Base-by-base conservation (phyloP, 2,329 filamentous ascomycete genomes). In the Hymenoscyphus scutula region DNA sequence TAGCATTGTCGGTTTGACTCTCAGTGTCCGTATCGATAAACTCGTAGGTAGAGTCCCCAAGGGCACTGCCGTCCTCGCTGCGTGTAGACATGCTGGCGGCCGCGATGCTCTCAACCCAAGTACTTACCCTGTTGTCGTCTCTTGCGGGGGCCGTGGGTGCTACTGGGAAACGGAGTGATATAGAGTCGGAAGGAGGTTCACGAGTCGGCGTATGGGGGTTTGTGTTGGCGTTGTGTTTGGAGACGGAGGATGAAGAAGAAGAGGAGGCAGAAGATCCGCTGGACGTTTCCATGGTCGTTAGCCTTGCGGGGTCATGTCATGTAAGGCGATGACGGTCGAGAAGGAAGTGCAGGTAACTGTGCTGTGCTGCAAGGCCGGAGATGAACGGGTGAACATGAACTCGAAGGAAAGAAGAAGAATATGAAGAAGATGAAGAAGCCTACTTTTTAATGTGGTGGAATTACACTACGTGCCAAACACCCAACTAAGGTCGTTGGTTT, bases 1-100 rank as follows among this genome's bases (percentile, higher is more conserved):
- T 51, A 45, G 69, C 66, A 67, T 72, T 70, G 66, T 69, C 73
- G 59, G 74, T 72, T 59, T 71, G 70, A 60, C 71, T 73, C 57
- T 74, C 73, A 32, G 65, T 68, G 53, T 75, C 73, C 3, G 72
- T 74, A 56, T 75, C 73, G 64, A 75, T 69, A 57, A 75, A 72
- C 58, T 75, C 73, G 62, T 74, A 75, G 51, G 72, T 63, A 58
- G 73, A 74, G 38, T 72, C 72, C 15, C 67, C 69, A 27, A 75
- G 70, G 59, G 62, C 66, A 58, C 69, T 66, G 53, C 73, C 72
- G 34, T 74, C 72, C 54, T 73, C 72, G 57, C 70, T 71, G 56
- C 59, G 67, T 25, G 66, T 59, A 53, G 73, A 70, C 71, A 74
- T 74, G 25, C 62, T 70, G 59, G 67, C 62, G 41, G 67, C 55